These are phyloP conservation scores for Mycena indigotica DNA, from an alignment of 768 basidiomycete species.

Conservation along the genomic window DNA sequence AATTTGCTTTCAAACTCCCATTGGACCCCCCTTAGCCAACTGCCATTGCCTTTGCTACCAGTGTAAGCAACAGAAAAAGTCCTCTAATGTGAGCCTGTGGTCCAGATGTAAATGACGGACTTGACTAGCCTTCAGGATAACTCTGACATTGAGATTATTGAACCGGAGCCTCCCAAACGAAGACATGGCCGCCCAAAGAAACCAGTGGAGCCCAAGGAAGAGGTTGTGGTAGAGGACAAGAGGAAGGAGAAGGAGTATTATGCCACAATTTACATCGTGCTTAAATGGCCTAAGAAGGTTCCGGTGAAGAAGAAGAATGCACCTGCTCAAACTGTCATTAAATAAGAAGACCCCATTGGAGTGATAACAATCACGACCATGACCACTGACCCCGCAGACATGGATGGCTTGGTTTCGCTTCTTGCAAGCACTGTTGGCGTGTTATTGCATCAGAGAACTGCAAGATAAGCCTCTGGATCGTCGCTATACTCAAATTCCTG, in stretches of 20 bases:
- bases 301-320: neutral
- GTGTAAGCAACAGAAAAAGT: no score
- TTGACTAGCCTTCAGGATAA: no score
- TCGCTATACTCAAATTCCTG: conserved; percentile 12
- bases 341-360: neutral
- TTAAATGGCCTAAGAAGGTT: neutral
- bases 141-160: neutral
- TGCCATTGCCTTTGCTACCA: no score
- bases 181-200: neutral
- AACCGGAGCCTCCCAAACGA: neutral
- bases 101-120: no score
- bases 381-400: neutral
- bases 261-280: neutral
- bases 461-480: conserved; percentile 13
- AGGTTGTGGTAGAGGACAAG: neutral
- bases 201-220: neutral
- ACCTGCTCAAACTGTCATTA: neutral
- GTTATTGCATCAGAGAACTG: conserved; percentile 9
- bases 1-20: no score
- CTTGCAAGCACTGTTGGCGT: neutral
- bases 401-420: neutral
- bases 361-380: neutral
- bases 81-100: no score
- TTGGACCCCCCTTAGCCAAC: no score
- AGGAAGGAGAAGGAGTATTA: neutral